A percentile compares a stretch with the other conserved stretches of the same genome.
Conservation (phyloP, 352 stramenopile species). For the Phytophthora brassicae region DNA sequence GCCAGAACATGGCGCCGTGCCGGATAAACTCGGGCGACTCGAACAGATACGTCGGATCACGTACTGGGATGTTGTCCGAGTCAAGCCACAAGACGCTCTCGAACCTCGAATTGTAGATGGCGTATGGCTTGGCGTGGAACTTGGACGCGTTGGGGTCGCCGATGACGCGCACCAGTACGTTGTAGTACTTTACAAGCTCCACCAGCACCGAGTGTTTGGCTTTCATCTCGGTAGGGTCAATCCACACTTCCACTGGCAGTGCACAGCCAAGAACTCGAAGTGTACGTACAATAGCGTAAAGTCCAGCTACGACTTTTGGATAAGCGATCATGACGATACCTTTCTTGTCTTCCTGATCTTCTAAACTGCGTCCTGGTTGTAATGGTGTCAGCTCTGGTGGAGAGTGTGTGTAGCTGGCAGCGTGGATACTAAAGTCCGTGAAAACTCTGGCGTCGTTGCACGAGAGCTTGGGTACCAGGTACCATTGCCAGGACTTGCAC, state of each 20-base stretch:
- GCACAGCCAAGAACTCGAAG: conserved; percentile 46
- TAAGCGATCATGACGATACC: conserved; percentile 77
- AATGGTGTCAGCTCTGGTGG: conserved; percentile 22
- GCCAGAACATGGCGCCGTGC: conserved; percentile 81
- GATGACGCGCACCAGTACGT: conserved; percentile 60
- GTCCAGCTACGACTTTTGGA: conserved; percentile 60
- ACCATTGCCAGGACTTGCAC: conserved; percentile 72
- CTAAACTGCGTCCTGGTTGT: conserved; percentile 1
- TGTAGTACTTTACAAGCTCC: conserved; percentile 56
- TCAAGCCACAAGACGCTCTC: conserved; percentile 81
- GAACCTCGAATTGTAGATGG: conserved; percentile 75
- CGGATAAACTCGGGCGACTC: conserved; percentile 58
- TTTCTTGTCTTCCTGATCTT: conserved; percentile 23
- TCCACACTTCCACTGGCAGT: conserved; percentile 70
- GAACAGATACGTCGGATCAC: conserved; percentile 84
- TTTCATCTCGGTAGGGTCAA: conserved; percentile 53
- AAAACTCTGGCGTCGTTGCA: conserved; percentile 64
- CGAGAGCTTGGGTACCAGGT: conserved; percentile 50
- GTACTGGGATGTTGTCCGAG: conserved; percentile 77
- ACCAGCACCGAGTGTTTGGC: conserved; percentile 55
- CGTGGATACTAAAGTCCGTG: conserved; percentile 69
- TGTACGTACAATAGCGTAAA: conserved; percentile 71
- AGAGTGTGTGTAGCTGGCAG: conserved; percentile 42
- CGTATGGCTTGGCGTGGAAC: conserved; percentile 81
- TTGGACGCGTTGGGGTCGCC: conserved; percentile 61